Conservation (phyloP, 2,329 filamentous ascomycete species). For the Aspergillus piperis region DNA sequence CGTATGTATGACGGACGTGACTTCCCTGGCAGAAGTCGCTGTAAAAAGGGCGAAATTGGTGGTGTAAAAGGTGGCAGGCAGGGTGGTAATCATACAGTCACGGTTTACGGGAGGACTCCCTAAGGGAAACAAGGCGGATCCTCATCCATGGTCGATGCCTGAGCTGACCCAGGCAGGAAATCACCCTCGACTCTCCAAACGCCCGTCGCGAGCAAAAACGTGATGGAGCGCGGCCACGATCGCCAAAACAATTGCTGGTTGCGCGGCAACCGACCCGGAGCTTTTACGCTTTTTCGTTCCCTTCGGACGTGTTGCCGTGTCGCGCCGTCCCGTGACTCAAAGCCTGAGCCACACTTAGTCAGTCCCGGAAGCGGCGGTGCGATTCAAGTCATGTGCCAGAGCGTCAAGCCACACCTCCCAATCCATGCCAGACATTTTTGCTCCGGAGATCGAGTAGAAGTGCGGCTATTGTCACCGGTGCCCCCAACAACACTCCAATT, state of each 20-base stretch:
- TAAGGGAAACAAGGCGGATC: slow-evolving; percentile 8
- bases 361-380: slow-evolving; percentile 18
- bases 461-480: slow-evolving; percentile 13
- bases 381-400: slow-evolving; percentile 14
- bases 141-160: slow-evolving; percentile 17
- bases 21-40: not conserved
- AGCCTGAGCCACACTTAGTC: slow-evolving; percentile 9
- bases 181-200: slow-evolving; percentile 11
- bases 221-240: slow-evolving; percentile 22
- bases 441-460: slow-evolving; percentile 9
- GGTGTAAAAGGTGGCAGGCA: not conserved
- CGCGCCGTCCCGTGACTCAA: slow-evolving; percentile 22
- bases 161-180: slow-evolving; percentile 19
- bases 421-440: slow-evolving; percentile 27
- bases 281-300: slow-evolving; percentile 8
- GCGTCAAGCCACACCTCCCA: slow-evolving; percentile 20
- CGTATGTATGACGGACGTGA: slow-evolving; percentile 11
- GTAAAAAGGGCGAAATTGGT: not conserved
- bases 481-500: slow-evolving; percentile 16
- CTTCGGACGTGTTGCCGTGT: slow-evolving; percentile 17
- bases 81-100: slow-evolving; percentile 24
- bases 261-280: slow-evolving; percentile 53
- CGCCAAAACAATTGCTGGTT: slow-evolving; percentile 27
- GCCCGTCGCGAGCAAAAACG: slow-evolving; percentile 21
- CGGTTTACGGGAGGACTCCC: slow-evolving; percentile 6